Percentiles rank a stretch among this genome's conserved stretches.
These are phyloP conservation scores for Saccharomycopsis hybrid DNA, from an alignment of 1,139 yeast species.

Conservation along the genomic window DNA sequence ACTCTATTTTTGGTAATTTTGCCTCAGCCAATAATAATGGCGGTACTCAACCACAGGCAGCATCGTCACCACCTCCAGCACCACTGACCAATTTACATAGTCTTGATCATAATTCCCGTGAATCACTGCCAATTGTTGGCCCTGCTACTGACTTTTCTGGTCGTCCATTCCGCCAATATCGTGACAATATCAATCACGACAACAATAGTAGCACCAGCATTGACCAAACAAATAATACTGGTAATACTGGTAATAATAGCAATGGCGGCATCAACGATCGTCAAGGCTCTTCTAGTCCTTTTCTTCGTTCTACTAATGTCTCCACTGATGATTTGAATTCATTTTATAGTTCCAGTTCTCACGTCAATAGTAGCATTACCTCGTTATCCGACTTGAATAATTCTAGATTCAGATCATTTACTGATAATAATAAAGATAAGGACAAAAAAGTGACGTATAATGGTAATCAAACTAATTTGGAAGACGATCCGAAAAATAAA, in stretches of 20 bases:
- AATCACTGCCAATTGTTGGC: background rate
- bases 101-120: background rate
- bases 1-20: slow-evolving; percentile 25
- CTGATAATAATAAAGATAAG: slow-evolving; percentile 22
- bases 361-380: slow-evolving; percentile 21
- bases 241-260: no score
- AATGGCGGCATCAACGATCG: background rate
- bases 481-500: no score
- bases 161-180: no score
- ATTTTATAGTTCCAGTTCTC: slow-evolving; percentile 17
- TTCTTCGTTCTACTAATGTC: slow-evolving; percentile 22
- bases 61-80: background rate
- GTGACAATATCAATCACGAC: background rate
- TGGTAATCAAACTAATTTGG: slow-evolving; percentile 40
- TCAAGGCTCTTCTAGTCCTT: background rate
- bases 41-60: background rate
- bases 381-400: slow-evolving; percentile 4
- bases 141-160: background rate
- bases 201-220: background rate
- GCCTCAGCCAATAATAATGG: background rate
- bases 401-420: no score
- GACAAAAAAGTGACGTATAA: slow-evolving; percentile 38
- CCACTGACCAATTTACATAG: background rate
- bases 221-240: no score
- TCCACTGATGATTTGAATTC: slow-evolving; percentile 22